phyloP scores from a whole-genome alignment of 1,284 basidiomycete genomes.

The Neolentinus lepideus region DNA sequence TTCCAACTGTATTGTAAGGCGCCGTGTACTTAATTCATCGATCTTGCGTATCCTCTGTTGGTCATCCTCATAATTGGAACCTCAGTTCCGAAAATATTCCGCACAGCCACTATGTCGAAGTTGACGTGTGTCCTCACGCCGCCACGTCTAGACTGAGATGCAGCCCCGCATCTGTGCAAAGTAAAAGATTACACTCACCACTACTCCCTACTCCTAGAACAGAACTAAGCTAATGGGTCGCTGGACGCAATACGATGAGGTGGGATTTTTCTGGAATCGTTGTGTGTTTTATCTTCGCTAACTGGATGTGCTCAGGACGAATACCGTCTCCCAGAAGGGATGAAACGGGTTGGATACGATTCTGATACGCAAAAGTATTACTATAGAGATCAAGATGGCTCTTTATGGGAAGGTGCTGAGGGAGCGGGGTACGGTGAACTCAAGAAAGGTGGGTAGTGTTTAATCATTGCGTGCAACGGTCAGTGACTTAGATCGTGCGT shows the following conservation, averaged over 20 bases:
- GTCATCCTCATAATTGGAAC: too few species aligned
- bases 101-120: too few species aligned
- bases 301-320: constrained; percentile 22
- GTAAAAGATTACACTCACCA: too few species aligned
- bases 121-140: too few species aligned
- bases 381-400: constrained; percentile 24
- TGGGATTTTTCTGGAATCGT: constrained; percentile 12
- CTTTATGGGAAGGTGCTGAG: constrained; percentile 28
- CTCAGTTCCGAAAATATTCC: too few species aligned
- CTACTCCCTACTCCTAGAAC: too few species aligned
- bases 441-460: constrained; percentile 22
- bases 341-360: constrained; percentile 35
- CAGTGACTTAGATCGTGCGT: not conserved
- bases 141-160: too few species aligned
- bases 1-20: not conserved
- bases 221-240: constrained; percentile 3
- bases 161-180: too few species aligned
- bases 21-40: too few species aligned
- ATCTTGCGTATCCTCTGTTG: too few species aligned
- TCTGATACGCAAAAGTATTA: constrained; percentile 32
- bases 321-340: constrained; percentile 32
- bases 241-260: constrained; percentile 23
- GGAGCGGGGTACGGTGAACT: constrained; percentile 28
- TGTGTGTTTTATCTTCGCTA: constrained; percentile 1
- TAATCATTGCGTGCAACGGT: constrained; percentile 3